Conservation (phyloP, 2,329 filamentous ascomycete genomes). For the Talaromyces sp. region DNA sequence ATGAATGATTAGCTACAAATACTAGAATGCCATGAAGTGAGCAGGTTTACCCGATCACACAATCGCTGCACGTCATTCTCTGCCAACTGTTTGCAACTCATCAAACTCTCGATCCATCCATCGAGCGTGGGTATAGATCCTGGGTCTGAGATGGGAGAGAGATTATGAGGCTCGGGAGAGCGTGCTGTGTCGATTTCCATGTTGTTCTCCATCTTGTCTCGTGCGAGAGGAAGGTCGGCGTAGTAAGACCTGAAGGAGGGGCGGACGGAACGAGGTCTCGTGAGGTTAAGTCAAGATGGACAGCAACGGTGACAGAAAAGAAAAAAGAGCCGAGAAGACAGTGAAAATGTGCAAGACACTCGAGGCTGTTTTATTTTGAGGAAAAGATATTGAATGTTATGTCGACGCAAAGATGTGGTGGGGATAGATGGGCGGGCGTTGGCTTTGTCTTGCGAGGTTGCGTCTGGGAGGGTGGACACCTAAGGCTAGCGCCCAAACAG, state of each 20-base stretch:
- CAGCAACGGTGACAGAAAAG: slow-evolving; percentile 19
- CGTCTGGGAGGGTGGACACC: slow-evolving; percentile 5
- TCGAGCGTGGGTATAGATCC: slow-evolving; percentile 89
- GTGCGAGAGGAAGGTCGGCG: slow-evolving; percentile 21
- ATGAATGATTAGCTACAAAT: slow-evolving; percentile 3
- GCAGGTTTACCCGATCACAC: slow-evolving; percentile 80
- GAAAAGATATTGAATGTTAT: too few species aligned
- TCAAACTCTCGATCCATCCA: slow-evolving; percentile 97
- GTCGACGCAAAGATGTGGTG: neutral
- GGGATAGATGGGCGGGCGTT: slow-evolving; percentile 4
- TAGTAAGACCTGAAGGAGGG: slow-evolving; percentile 23
- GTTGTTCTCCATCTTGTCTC: slow-evolving; percentile 76
- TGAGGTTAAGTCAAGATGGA: slow-evolving; percentile 7
- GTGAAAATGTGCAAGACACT: neutral
- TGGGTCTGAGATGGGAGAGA: slow-evolving; percentile 74
- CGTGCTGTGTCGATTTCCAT: slow-evolving; percentile 94
- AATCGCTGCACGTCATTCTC: slow-evolving; percentile 93
- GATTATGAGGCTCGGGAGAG: slow-evolving; percentile 69
- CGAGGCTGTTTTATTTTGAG: neutral
- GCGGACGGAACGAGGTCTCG: slow-evolving; percentile 16
- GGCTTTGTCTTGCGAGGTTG: slow-evolving; percentile 10
- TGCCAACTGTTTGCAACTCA: slow-evolving; percentile 96
- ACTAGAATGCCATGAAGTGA: slow-evolving; percentile 5
- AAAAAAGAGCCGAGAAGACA: neutral
- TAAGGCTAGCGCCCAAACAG: slow-evolving; percentile 9